Base-by-base conservation (phyloP, 768 basidiomycete genomes). In the Lactarius vividus region DNA sequence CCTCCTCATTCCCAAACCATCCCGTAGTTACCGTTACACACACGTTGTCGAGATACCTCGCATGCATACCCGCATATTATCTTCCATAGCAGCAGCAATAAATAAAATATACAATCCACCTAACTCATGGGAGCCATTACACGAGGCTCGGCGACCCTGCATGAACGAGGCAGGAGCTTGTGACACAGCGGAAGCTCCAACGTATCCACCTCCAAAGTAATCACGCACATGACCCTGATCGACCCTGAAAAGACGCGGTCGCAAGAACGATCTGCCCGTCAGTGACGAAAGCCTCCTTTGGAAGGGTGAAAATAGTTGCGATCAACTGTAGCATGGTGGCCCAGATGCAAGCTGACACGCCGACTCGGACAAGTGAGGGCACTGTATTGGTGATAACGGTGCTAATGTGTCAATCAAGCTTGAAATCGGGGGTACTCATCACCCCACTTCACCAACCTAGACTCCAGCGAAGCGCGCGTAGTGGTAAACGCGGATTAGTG, bases 31-130 rank as follows among this genome's bases (percentile, higher is more conserved):
- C 59, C 37, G 55, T 37, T 52, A 28, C 60, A 57, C 37, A 28
- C 42, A 57, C 46, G 44, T 57, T n/a, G 65, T 66, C 46, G 31
- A 62, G 60, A 66, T 66, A 66, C 65, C 65, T 66, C 29, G 60
- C 64, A 63, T 49, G 42, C 56, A 57, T 26, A 23, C 46, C 13
- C 37, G 28, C 49, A 62, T 65, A 65, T 56, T 60, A 60, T 65
- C 59, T 44, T 49, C 28, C 59, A 65, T 65, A 65, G 29, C 54
- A 57, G 28, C 54, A 65, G 26, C 49, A 52, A 52, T 52, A 52
- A 52, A 65, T 65, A 57, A 65, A 58, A 55, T 65, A 60, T 55
- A 29, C 2, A 55, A 5, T 9, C 10, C 10, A 55, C 3, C 18
- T 33, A 55, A 33, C 54, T 0, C 26, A 1, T 52, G 49, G 5